Base-by-base conservation (phyloP, 2,329 filamentous ascomycete species). In the Penicillium verrucosum region DNA sequence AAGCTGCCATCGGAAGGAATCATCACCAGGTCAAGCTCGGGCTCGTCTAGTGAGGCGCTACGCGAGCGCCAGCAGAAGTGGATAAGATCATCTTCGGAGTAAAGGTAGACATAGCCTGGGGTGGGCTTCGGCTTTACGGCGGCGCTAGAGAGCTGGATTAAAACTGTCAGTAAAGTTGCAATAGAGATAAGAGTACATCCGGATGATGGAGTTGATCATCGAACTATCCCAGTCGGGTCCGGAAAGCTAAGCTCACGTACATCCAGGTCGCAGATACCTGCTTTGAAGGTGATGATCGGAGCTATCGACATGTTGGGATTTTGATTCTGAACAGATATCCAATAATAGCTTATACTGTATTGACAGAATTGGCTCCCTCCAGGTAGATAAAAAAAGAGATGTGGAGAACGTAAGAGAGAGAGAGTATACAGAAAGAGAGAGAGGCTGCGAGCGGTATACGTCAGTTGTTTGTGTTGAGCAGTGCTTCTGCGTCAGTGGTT, bases 1-100 rank as follows among this genome's bases (percentile, higher is more conserved):
- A 99, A 99, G 68, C 85, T 87, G 66, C 89, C 90, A 73, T 99
- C 95, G 52, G 84, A 83, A 23, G 94, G 93, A 51, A 99, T 87
- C 90, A 97, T 97, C 68, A 97, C 85, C 37, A 99, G 84, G 72
- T 99, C 92, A 61, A 96, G 78, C 59, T 94, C 89, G 56, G 92
- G 88, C 57, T 89, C 78, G 61, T 89, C 84, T 64, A 90, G 77
- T 23, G 87, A 80, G 57, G 85, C 84, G 64, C 81, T 83, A 64
- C 94, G 88, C 68, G 90, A 87, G 64, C 92, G 89, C 95, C 95
- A 99, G 84, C 92, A 97, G 79, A 99, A 96, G 79, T 97, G 92
- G 59, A 96, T 82, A 59, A 99, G 84, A 51, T 97, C 93, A 87
- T 97, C 93, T 81, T 96, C 92, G 50, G 83, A 83, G 77, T 94